Percentiles rank a stretch among this genome's conserved stretches.
phyloP scores from a whole-genome alignment of 1,139 yeast species.

The Geotrichum europaeum region DNA sequence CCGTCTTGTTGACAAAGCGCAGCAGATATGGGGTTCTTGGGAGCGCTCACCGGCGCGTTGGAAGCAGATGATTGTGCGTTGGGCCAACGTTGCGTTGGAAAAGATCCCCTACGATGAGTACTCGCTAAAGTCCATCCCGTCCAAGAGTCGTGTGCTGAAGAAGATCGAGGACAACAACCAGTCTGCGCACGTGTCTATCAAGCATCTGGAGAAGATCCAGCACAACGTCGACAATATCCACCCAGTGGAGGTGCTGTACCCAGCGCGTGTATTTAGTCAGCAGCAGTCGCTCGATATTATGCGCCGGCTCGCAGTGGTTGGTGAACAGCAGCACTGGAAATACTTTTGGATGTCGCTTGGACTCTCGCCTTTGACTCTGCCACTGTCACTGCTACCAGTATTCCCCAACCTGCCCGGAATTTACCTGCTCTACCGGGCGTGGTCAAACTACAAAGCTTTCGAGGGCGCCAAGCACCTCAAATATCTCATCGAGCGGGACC shows the following conservation, averaged over 20 bases:
- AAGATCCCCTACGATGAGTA: constrained; percentile 49
- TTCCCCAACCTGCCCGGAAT: constrained; percentile 95
- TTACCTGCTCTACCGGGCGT: constrained; percentile 72
- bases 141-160: constrained; percentile 28
- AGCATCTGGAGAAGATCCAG: constrained; percentile 12
- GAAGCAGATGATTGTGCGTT: constrained; percentile 41
- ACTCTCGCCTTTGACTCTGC: constrained; percentile 72
- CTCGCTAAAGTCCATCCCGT: constrained; percentile 47
- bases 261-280: constrained; percentile 23
- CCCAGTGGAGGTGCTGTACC: constrained; percentile 29
- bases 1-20: constrained; percentile 44
- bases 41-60: constrained; percentile 39
- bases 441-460: constrained; percentile 77
- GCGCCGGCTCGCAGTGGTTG: constrained; percentile 33
- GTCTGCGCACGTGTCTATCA: constrained; percentile 20
- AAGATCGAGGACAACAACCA: constrained; percentile 13
- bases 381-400: constrained; percentile 77
- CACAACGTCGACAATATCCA: constrained; percentile 19
- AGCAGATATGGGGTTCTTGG: constrained; percentile 44
- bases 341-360: constrained; percentile 46
- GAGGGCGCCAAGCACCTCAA: constrained; percentile 67
- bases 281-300: constrained; percentile 28
- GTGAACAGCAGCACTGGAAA: constrained; percentile 41
- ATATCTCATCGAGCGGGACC: constrained; percentile 40
- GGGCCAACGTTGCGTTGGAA: constrained; percentile 40